These are phyloP conservation scores for Rhazya stricta DNA, from an alignment of 257 asterid species.

Conservation along the genomic window DNA sequence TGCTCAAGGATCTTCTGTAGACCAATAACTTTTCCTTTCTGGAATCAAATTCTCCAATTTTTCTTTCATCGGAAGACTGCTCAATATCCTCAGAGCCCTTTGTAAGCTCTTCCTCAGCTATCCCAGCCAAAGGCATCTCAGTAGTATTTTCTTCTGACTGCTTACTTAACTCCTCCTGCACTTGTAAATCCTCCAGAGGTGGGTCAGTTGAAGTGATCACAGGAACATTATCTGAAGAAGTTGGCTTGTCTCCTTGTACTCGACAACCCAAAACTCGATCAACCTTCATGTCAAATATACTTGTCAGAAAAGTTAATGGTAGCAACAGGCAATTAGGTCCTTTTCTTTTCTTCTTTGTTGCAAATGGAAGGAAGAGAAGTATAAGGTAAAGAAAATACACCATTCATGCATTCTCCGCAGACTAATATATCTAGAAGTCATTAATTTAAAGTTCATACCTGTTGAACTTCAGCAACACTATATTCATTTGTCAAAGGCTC, in stretches of 20 bases:
- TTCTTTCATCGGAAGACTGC: constrained; percentile 39
- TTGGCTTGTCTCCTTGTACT: constrained; percentile 38
- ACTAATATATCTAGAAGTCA: background rate
- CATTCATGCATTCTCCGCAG: background rate
- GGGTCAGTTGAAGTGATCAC: constrained; percentile 30
- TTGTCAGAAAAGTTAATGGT: background rate
- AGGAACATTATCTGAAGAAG: constrained; percentile 22
- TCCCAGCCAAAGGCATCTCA: constrained; percentile 36
- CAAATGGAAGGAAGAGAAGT: background rate
- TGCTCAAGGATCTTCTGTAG: constrained; percentile 55
- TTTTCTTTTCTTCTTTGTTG: background rate
- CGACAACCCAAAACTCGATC: constrained; percentile 88
- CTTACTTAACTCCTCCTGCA: constrained; percentile 31
- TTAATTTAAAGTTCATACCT: constrained; percentile 24
- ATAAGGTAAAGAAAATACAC: background rate
- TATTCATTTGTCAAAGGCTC: constrained; percentile 16
- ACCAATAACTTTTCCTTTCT: constrained; percentile 49
- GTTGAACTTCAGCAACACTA: constrained; percentile 20
- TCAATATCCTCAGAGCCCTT: constrained; percentile 41
- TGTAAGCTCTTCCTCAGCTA: constrained; percentile 29
- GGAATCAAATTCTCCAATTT: constrained; percentile 27
- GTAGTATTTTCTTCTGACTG: constrained; percentile 31
- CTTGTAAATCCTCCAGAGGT: constrained; percentile 32
- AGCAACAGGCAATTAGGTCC: background rate
- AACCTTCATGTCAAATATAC: constrained; percentile 45